Base-by-base conservation (phyloP, 2,329 filamentous ascomycete genomes). In the Aspergillus melleus region DNA sequence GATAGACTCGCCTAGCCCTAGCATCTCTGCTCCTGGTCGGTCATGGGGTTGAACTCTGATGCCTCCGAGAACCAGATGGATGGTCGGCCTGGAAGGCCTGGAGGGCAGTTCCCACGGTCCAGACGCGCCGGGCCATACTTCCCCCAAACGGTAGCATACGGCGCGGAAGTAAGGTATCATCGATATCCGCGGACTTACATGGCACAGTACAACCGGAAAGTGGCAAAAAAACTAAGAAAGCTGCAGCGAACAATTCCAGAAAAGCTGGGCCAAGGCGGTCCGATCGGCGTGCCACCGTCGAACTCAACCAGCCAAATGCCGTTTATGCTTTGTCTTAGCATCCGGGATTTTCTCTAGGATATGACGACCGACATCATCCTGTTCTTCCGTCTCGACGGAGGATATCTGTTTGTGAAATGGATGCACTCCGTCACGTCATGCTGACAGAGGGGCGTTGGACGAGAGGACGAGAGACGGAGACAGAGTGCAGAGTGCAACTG, bases 211-310 rank as follows among this genome's bases (percentile, higher is more conserved):
- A 14, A 36, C 32, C 11, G 32, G 36, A 42, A 12, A 30, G 54
- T 62, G 54, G 57, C 60, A 47, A 9, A 12, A 24, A 5, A 36
- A 36, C 22, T 24, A 24, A 5, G 16, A 36, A 36, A 36, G 19
- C 44, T 74, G 72, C 72, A 73, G 57, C 70, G 72, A 74, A 75
- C 63, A 32, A 49, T 75, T 75, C 72, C 70, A 74, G 72, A 75
- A 74, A 47, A 32, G 46, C 14, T 54, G 49, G 29, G 61, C 62
- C 61, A 65, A 64, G 60, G 55, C 60, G 54, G 36, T 42, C 14
- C 16, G 58, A 62, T 66, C 61, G 61, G 55, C 59, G 61, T 61
- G 58, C 61, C 57, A 63, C 57, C 49, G 58, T 42, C 61, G 57
- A 61, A 24, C 62, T 59, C 55, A 54, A 51, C 36, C 26, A 24